Base-by-base conservation (phyloP, 192 early-diverging fungal species). In the Lunasporangiospora selenospora region DNA sequence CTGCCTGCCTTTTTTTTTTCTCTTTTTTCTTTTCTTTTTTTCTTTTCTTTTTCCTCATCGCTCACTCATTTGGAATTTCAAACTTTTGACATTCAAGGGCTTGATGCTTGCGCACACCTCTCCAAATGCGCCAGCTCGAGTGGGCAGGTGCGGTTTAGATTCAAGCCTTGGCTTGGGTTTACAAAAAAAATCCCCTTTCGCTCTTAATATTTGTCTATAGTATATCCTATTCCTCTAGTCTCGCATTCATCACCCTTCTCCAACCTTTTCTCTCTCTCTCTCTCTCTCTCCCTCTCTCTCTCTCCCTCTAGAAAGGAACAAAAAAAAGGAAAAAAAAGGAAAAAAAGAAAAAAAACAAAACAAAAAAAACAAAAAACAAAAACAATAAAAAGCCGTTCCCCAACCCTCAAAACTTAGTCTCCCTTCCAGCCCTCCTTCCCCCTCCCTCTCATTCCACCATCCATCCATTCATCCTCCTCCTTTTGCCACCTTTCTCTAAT, bases 281-380 rank as follows among this genome's bases (percentile, higher is more conserved):
- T 37, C 15, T 16, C 29, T 29, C n/a, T 36, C 18, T 15, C 24
- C 32, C 16, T 21, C 12, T 15, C 15, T 27, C 21, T 27, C 34
- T 24, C 34, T 29, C 29, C 19, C 34, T 8, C 33, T 5, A 39
- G 29, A 53, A 29, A 56, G 42, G 42, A 42, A 24, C 16, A 27
- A 39, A 39, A 21, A 55, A 29, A 9, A 43, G 27, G 26, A n/a
- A 4, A 55, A 18, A 53, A 21, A 40, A 9, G 16, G 24, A 5
- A 29, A 51, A 16, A 29, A 21, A 19, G 23, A 5, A 21, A 24
- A 5, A 49, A 30, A 49, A 11, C 26, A 2, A 51, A 29, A 34
- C 18, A 13, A 29, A 44, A 62, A 52, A 53, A 62, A 15, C 33
- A 53, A 62, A 52, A 40, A 50, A 50, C 10, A 52, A 3, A 52